Base-by-base conservation (phyloP, 1,284 basidiomycete genomes). In the Vanrija sp. region DNA sequence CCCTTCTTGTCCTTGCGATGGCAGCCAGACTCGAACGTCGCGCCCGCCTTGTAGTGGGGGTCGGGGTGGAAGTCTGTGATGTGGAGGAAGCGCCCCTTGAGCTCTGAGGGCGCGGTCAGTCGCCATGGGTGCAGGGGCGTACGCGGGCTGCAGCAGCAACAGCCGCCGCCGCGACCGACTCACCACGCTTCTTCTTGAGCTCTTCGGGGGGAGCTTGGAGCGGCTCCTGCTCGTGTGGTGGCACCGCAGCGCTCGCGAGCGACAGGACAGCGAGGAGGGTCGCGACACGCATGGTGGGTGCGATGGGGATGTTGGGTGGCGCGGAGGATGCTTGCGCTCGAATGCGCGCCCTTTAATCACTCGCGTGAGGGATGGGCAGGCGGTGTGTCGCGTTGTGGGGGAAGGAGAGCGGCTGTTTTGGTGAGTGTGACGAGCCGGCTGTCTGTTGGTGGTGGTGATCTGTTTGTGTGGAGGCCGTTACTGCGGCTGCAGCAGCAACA, bases 51-150 rank as follows among this genome's bases (percentile, higher is more conserved):
- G 56, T 78, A 78, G 52, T 69, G 68, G 1, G 73, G 71, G 52
- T 78, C 77, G 5, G 77, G 77, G 51, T 78, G 77, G 25, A 78
- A 70, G 55, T 78, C 77, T 26, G 77, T 78, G 38, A 78, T 67
- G 57, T 77, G 76, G 15, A 73, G 57, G 54, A 74, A 75, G 4
- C 75, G 67, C 23, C 74, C 74, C 28, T 65, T 75, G 23, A 76
- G 62, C 46, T 66, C 72, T 74, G 58, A 18, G 18, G 49, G 12
- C 34, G 34, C 4, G 34, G 34, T 61, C 21, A 58, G 57, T 28
- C 39, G 16, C 12, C 28, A 40, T 12, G 28, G 7, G 16, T 44
- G 25, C 44, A 25, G 28, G 42, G 26, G 9, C 9, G 25, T 21
- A n/a, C 18, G 23, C 38, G 23, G 18, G 26, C 28, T 28, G 40